Conservation (phyloP, 805 yeast species). For the Schizosaccharomyces cryophilus region DNA sequence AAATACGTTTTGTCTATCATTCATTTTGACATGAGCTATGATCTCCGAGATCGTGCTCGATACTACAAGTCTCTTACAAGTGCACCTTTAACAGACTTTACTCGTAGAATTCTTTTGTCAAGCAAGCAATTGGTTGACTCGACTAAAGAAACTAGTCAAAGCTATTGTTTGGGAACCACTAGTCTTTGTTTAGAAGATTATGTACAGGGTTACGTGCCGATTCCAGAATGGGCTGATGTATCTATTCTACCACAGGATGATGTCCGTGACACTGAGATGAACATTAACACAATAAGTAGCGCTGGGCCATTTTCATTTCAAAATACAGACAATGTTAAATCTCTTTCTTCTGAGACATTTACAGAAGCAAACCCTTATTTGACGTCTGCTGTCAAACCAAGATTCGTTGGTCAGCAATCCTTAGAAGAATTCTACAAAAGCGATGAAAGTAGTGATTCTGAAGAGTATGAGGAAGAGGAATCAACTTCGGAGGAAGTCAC, state of each 20-base stretch:
- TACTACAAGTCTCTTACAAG: slow-evolving; percentile 38
- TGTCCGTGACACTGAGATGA: background rate
- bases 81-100: slow-evolving; percentile 18
- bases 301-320: background rate
- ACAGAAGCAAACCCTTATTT: background rate
- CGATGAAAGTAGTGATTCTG: background rate
- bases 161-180: background rate
- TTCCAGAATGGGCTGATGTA: slow-evolving; percentile 1
- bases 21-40: slow-evolving; percentile 49
- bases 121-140: background rate
- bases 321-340: background rate
- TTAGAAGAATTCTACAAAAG: background rate
- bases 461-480: slow-evolving; percentile 3
- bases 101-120: background rate
- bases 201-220: background rate
- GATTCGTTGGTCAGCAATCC: background rate
- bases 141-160: no score
- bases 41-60: slow-evolving; percentile 68
- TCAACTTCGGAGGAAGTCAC: background rate
- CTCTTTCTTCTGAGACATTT: background rate
- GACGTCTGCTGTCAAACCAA: background rate
- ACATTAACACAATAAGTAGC: background rate
- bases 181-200: background rate
- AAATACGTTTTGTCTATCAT: slow-evolving; percentile 36
- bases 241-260: background rate